phyloP scores from a whole-genome alignment of 108 stramenopile genomes.

The Conticribra guillardii region DNA sequence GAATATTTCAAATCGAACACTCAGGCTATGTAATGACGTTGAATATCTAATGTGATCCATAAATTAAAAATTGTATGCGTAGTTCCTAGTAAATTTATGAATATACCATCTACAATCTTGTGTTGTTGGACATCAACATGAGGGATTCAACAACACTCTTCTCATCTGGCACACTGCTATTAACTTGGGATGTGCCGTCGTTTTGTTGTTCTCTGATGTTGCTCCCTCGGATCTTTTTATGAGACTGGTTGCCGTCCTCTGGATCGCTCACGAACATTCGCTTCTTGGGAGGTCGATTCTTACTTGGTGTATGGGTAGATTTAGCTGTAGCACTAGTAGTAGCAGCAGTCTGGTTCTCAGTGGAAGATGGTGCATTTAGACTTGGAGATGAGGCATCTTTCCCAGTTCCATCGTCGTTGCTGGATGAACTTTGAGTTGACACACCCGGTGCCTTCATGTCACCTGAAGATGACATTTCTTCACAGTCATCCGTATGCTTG shows the following conservation, averaged over 20 bases:
- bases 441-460: neutral
- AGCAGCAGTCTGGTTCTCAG: constrained; percentile 12
- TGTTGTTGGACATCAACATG: constrained; percentile 29
- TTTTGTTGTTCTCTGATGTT: neutral
- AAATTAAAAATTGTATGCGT: no score
- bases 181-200: neutral
- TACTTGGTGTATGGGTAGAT: neutral
- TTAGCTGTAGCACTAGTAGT: neutral
- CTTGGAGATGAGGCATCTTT: neutral
- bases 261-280: constrained; percentile 15
- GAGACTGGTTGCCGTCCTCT: neutral
- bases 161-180: constrained; percentile 19
- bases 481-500: neutral
- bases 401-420: neutral
- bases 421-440: neutral
- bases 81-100: no score
- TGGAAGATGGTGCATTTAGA: constrained; percentile 7
- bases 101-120: no score
- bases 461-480: neutral
- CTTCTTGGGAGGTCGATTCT: constrained; percentile 35
- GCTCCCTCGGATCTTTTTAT: constrained; percentile 1
- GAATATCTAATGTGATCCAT: no score
- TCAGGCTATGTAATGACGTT: no score
- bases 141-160: constrained; percentile 68
- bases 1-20: no score